A percentile compares a stretch with the other conserved stretches of the same genome.
phyloP scores from a whole-genome alignment of 2,329 filamentous ascomycete genomes.

The Hypoxylon sp. region DNA sequence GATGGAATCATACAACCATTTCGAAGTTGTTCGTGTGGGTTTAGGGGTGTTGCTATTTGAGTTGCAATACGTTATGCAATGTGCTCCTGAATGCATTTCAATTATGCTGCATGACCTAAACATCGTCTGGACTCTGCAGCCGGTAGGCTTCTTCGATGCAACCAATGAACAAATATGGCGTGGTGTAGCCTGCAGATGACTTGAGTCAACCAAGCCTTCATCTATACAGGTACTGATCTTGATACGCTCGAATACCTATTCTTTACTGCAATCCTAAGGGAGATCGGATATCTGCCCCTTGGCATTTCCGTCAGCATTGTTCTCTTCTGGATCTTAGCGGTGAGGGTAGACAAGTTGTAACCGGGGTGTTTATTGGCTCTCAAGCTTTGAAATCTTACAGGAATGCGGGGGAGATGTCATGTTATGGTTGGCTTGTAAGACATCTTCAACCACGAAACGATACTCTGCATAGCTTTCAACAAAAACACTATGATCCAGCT shows the following conservation, averaged over 20 bases:
- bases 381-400: constrained; percentile 1
- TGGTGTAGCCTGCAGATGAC: constrained; percentile 33
- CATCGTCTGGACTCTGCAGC: neutral
- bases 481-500: no score
- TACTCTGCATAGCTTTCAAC: no score
- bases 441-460: no score
- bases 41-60: neutral
- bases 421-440: no score
- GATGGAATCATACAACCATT: no score
- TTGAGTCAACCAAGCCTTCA: constrained; percentile 20
- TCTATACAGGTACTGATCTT: constrained; percentile 22
- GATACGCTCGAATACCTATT: constrained; percentile 19
- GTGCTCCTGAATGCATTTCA: constrained; percentile 4
- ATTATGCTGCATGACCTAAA: neutral
- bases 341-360: constrained; percentile 10
- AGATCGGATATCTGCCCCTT: constrained; percentile 22
- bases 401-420: constrained; percentile 20
- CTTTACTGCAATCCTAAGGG: neutral
- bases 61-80: constrained; percentile 11
- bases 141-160: constrained; percentile 9
- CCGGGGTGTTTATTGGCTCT: constrained; percentile 20
- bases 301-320: constrained; percentile 11
- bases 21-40: no score
- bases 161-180: constrained; percentile 11
- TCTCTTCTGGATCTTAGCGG: constrained; percentile 23